These are phyloP conservation scores for Podospora didyma DNA, from an alignment of 495 filamentous ascomycete genomes.

Conservation along the genomic window DNA sequence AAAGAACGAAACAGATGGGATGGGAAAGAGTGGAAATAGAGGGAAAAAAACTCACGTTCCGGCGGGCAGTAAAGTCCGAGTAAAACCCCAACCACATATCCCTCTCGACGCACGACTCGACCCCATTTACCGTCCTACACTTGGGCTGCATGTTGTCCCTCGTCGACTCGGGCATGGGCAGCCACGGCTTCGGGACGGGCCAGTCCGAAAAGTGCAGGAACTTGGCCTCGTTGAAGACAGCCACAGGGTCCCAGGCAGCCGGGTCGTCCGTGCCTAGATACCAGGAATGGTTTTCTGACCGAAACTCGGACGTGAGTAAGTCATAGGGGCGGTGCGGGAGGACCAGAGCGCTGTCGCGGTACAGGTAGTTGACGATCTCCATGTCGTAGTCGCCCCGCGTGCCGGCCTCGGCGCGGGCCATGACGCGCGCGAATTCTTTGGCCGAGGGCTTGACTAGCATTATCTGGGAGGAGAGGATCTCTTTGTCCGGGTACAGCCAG, in stretches of 20 bases:
- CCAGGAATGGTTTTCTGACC: conserved; percentile 49
- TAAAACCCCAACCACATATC: conserved; percentile 71
- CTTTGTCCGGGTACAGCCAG: conserved; percentile 56
- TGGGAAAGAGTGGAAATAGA: neutral
- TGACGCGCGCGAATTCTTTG: conserved; percentile 51
- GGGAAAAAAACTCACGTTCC: conserved; percentile 47
- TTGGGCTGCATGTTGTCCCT: conserved; percentile 57
- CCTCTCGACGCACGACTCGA: conserved; percentile 55
- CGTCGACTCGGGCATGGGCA: conserved; percentile 54
- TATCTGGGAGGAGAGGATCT: conserved; percentile 57
- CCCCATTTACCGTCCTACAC: conserved; percentile 35
- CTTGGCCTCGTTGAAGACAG: conserved; percentile 61
- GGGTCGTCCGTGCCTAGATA: conserved; percentile 58
- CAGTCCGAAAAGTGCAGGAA: conserved; percentile 79
- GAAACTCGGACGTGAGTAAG: conserved; percentile 68
- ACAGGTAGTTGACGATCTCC: conserved; percentile 73
- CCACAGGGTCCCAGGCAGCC: conserved; percentile 66
- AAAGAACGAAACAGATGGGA: neutral
- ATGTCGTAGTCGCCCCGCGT: conserved; percentile 56
- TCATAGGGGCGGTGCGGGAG: conserved; percentile 73
- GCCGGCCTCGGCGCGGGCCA: conserved; percentile 41
- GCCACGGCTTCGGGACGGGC: conserved; percentile 78
- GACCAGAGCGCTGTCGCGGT: conserved; percentile 60
- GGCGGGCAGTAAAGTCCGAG: conserved; percentile 58
- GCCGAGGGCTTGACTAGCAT: conserved; percentile 59